A percentile compares a stretch with the other conserved stretches of the same genome.
Evolutionary conservation across 805 yeast genomes (phyloP).

Genomic region (Suhomyces pyralidae): DNA sequence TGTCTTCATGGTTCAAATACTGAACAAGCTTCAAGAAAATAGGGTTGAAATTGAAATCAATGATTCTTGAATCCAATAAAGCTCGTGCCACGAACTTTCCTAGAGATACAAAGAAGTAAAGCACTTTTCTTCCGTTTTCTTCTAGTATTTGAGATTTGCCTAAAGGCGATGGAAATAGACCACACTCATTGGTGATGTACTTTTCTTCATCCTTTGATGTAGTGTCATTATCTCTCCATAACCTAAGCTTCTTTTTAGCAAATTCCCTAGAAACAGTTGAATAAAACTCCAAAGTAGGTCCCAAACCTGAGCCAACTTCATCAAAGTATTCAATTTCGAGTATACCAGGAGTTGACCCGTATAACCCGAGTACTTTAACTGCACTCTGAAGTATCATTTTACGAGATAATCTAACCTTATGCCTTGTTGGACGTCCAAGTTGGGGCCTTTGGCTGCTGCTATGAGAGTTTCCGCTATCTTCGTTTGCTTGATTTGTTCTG

Average conservation of each 20-base stretch:
- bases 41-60: slow-evolving; percentile 76
- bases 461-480: slow-evolving; percentile 21
- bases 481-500: slow-evolving; percentile 39
- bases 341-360: slow-evolving; percentile 76
- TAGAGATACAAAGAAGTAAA: slow-evolving; percentile 58
- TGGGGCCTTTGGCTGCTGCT: slow-evolving; percentile 30
- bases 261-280: slow-evolving; percentile 77
- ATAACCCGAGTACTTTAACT: slow-evolving; percentile 66
- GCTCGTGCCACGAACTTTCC: slow-evolving; percentile 89
- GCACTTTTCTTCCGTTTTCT: slow-evolving; percentile 38
- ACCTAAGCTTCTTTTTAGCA: slow-evolving; percentile 46
- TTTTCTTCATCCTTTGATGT: slow-evolving; percentile 18
- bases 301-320: slow-evolving; percentile 95
- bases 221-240: slow-evolving; percentile 62
- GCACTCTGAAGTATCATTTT: slow-evolving; percentile 71
- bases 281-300: slow-evolving; percentile 93
- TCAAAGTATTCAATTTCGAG: slow-evolving; percentile 84
- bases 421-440: slow-evolving; percentile 74
- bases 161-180: slow-evolving; percentile 75
- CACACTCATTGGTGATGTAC: slow-evolving; percentile 43
- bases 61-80: slow-evolving; percentile 78
- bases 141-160: slow-evolving; percentile 19
- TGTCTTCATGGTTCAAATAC: slow-evolving; percentile 20
- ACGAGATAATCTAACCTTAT: slow-evolving; percentile 76
- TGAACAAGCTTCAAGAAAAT: slow-evolving; percentile 64